Evolutionary conservation across 1,139 yeast genomes (phyloP), one percentile per base, ranked within the genome.

Genomic region (Blastobotrys indianensis): DNA sequence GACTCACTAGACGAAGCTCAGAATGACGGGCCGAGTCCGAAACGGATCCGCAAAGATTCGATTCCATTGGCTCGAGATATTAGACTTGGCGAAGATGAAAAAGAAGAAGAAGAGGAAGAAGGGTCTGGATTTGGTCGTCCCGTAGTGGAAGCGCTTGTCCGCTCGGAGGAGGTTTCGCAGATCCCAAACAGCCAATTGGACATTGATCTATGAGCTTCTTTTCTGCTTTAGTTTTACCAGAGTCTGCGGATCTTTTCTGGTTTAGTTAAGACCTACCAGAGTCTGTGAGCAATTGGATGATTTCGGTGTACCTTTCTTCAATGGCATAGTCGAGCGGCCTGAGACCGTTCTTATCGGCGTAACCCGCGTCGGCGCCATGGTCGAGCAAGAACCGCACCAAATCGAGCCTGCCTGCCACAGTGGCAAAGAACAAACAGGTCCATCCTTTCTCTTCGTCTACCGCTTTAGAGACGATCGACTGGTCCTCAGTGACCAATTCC

Each of bases 381-480:
- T 44, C 30, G 10, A 53, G 34, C 41, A 54, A 35, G 30, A 40
- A 51, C 41, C 34, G 32, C 16, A 52, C 54, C 23, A 54, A 42
- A 16, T 48, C 52, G 7, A 15, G 33, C 3, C 47, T 48, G 2
- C 57, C 57, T 2, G 48, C 46, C 12, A 51, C 54, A 2, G 55
- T 46, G 10, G 55, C 57, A 32, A 35, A 52, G 39, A 49, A 48
- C 40, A 54, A 41, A 16, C 53, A 46, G 1, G 56, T 49, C 57
- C 57, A 54, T 1, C 47, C 49, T 40, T 53, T 53, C 28, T 52
- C 56, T 8, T 32, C 15, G 37, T 51, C 56, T 13, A 35, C 41
- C 9, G 49, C 47, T 13, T 31, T 4, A 20, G 29, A n/a, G 10
- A 45, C 42, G 9, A 42, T 17, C 2, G 13, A 10, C 13, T 34